These are phyloP conservation scores for Phytopythium kandeliae DNA, from an alignment of 352 stramenopile genomes.

Conservation along the genomic window DNA sequence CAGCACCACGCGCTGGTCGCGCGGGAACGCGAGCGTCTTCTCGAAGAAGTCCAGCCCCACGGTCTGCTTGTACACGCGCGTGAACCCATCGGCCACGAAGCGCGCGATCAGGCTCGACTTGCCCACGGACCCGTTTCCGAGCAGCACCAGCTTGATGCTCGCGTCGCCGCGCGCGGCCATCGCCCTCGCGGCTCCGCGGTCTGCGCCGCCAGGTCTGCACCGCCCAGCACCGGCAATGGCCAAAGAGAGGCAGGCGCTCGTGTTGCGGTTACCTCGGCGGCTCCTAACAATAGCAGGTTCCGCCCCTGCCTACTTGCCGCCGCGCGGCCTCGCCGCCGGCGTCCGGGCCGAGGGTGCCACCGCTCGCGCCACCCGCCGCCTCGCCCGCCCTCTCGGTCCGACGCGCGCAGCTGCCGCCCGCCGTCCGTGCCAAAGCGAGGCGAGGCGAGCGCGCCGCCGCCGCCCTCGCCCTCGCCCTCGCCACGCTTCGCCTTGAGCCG, in stretches of 20 bases:
- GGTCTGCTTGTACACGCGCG: constrained; percentile 82
- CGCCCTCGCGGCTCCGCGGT: neutral
- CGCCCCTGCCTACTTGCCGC: neutral
- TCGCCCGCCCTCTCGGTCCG: too few relatives aligned
- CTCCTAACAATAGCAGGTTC: neutral
- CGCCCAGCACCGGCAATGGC: neutral
- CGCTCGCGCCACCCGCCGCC: too few relatives aligned
- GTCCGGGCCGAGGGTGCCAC: too few relatives aligned
- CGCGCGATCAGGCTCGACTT: constrained; percentile 82
- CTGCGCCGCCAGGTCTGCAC: neutral
- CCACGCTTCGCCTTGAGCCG: too few relatives aligned
- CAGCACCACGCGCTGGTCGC: constrained; percentile 66
- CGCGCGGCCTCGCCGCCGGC: too few relatives aligned
- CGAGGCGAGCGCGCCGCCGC: too few relatives aligned
- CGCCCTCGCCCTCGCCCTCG: too few relatives aligned
- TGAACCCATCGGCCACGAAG: constrained; percentile 80
- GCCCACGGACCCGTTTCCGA: constrained; percentile 83
- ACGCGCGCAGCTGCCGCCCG: too few relatives aligned
- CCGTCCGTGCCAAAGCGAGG: too few relatives aligned
- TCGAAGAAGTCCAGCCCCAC: constrained; percentile 86
- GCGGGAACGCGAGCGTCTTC: constrained; percentile 75
- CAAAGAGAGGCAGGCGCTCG: neutral
- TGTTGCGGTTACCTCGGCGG: neutral
- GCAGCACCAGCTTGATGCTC: constrained; percentile 79
- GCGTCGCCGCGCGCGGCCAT: constrained; percentile 23